Percentiles rank a stretch among this genome's conserved stretches.
Evolutionary conservation across 2,329 filamentous ascomycete species (phyloP).

Genomic region (Fusarium hainanense): DNA sequence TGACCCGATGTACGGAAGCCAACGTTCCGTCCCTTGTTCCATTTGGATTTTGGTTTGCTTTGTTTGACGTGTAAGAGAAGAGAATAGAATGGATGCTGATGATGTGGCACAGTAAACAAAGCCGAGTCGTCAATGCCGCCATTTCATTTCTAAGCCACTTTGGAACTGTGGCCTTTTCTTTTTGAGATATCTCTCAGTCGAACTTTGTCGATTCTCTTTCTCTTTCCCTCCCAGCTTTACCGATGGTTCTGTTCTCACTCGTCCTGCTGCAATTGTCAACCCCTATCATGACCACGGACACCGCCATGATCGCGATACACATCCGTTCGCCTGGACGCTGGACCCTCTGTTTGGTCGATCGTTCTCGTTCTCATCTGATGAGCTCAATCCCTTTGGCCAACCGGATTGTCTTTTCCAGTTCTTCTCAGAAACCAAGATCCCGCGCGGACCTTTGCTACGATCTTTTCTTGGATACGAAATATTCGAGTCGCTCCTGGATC

Average conservation of each 20-base stretch:
- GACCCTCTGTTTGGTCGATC: background rate
- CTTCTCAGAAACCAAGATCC: background rate
- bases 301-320: background rate
- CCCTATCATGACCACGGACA: background rate
- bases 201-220: constrained; percentile 5
- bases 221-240: background rate
- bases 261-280: background rate
- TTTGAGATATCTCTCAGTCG: background rate
- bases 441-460: background rate
- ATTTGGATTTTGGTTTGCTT: background rate
- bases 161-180: constrained; percentile 5
- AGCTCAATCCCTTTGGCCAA: background rate
- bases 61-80: constrained; percentile 23
- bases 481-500: constrained; percentile 6
- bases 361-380: background rate
- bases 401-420: background rate
- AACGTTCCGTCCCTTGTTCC: constrained; percentile 11
- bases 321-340: background rate
- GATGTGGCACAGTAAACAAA: constrained; percentile 30
- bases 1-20: constrained; percentile 38
- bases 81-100: constrained; percentile 5
- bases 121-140: constrained; percentile 10
- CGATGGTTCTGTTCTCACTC: background rate
- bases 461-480: constrained; percentile 34
- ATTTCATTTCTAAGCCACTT: constrained; percentile 22